phyloP scores from a whole-genome alignment of 148 eudicot species.

The Fagopyrum esculentum region DNA sequence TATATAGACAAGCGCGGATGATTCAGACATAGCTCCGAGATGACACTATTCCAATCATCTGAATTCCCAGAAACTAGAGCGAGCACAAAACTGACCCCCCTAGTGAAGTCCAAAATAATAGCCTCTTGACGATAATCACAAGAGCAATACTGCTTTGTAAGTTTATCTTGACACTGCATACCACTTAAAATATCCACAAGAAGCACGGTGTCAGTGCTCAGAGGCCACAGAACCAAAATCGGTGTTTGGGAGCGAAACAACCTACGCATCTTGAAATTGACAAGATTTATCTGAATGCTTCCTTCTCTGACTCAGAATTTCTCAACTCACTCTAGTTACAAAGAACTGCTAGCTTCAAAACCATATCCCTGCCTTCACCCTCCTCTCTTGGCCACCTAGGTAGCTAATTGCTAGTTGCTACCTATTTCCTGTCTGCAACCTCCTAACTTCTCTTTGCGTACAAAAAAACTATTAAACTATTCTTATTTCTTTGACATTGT shows the following conservation, averaged over 20 bases:
- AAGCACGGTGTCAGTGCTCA: neutral
- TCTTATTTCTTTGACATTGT: neutral
- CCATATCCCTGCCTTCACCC: neutral
- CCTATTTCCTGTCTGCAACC: neutral
- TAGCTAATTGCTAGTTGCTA: neutral
- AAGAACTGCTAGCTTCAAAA: neutral
- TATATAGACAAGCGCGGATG: neutral
- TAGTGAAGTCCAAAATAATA: neutral
- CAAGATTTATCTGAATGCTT: neutral
- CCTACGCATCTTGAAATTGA: neutral
- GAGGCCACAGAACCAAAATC: neutral
- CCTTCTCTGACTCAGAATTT: neutral
- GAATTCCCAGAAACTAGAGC: neutral
- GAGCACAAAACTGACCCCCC: neutral
- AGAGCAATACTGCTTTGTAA: neutral
- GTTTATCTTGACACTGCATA: neutral
- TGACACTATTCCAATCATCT: neutral
- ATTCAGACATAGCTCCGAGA: neutral
- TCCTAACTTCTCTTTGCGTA: neutral
- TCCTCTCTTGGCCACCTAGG: neutral
- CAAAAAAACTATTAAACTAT: neutral
- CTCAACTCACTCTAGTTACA: neutral
- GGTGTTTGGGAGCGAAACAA: neutral
- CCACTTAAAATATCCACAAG: neutral
- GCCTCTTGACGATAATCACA: neutral